These are phyloP conservation scores for Aegilops tauschii DNA, from an alignment of 176 grass and related monocot genomes.

Conservation along the genomic window DNA sequence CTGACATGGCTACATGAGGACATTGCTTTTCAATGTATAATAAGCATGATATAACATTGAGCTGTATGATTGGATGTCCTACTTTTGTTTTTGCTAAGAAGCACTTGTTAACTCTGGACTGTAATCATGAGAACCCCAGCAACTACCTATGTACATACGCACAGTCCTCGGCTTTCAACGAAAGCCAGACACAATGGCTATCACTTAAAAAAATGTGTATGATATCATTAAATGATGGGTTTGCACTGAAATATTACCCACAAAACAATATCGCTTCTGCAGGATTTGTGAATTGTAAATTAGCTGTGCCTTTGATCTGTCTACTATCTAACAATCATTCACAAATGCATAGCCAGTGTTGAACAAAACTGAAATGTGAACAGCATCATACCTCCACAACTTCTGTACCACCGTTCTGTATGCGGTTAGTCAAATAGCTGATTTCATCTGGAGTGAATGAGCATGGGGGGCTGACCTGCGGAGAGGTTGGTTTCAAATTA, in stretches of 20 bases:
- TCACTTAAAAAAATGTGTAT: neutral
- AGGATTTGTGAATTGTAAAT: neutral
- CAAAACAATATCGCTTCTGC: neutral
- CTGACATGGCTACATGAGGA: neutral
- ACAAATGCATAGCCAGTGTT: neutral
- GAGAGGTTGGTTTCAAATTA: neutral
- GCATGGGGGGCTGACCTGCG: slow-evolving; percentile 75
- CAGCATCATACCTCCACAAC: slow-evolving; percentile 81
- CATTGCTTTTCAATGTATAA: neutral
- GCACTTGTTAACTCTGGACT: neutral
- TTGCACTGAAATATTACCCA: neutral
- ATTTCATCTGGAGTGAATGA: slow-evolving; percentile 91
- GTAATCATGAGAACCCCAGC: neutral
- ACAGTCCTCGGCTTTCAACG: neutral
- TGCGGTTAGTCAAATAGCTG: slow-evolving; percentile 79
- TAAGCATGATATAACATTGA: neutral
- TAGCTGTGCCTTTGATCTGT: neutral
- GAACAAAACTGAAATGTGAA: slow-evolving; percentile 2
- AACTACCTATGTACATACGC: neutral
- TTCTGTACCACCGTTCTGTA: slow-evolving; percentile 98
- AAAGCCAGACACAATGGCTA: neutral
- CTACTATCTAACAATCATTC: neutral
- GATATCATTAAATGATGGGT: neutral
- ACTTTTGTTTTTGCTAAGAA: neutral
- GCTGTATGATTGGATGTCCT: neutral